Conservation (phyloP, 371 early-diverging fungal species). For the Mortierella sp. region DNA sequence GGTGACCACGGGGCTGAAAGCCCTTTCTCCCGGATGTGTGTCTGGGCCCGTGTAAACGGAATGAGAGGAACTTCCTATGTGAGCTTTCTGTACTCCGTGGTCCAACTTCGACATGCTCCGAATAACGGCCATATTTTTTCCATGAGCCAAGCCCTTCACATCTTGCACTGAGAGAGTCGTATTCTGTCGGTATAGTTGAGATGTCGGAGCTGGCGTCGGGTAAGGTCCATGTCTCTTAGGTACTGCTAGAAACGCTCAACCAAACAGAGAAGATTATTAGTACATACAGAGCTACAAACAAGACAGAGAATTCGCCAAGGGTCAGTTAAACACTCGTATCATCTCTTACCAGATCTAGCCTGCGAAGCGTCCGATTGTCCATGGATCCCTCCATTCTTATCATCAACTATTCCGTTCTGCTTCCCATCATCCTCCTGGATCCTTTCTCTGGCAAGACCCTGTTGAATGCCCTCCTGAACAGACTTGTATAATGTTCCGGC, state of each 20-base stretch:
- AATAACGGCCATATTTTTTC: slow-evolving; percentile 29
- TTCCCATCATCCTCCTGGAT: slow-evolving; percentile 9
- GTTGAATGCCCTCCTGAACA: slow-evolving; percentile 39
- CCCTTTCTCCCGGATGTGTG: slow-evolving; percentile 21
- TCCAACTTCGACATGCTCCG: slow-evolving; percentile 38
- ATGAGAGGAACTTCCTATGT: slow-evolving; percentile 1
- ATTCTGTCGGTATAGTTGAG: slow-evolving; percentile 4
- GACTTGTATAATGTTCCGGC: slow-evolving; percentile 38
- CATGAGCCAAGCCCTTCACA: slow-evolving; percentile 20
- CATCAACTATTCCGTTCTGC: not conserved
- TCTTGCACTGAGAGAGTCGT: slow-evolving; percentile 23
- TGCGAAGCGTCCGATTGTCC: not conserved
- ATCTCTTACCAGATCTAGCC: slow-evolving; percentile 32
- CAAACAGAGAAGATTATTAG: not conserved
- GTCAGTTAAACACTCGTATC: not conserved
- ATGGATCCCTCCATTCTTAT: not conserved
- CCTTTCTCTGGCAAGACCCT: slow-evolving; percentile 17
- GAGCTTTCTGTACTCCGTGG: slow-evolving; percentile 9
- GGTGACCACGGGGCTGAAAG: slow-evolving; percentile 20
- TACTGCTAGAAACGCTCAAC: not conserved
- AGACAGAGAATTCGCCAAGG: not conserved
- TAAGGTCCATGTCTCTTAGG: slow-evolving; percentile 5
- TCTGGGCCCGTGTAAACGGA: not conserved
- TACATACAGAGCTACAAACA: not conserved
- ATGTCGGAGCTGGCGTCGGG: not conserved